Evolutionary conservation across 1,139 yeast genomes (phyloP), one percentile per base, ranked within the genome.

Genomic region (Taphrina pruni): DNA sequence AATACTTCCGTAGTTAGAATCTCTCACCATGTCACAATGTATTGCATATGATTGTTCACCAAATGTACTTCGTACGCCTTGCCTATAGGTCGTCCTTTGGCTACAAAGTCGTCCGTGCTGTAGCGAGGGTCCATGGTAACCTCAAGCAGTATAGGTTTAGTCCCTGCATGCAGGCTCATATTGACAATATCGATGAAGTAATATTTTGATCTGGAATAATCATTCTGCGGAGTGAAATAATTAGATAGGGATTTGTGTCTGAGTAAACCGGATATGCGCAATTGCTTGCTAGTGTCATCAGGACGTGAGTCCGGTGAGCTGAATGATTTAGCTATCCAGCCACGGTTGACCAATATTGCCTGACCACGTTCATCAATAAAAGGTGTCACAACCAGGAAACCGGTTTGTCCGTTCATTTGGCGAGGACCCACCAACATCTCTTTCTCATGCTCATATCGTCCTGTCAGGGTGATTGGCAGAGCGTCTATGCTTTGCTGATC

Each of bases 401-500:
- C 99, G 70, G 87, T 84, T 73, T 82, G 83, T 8, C 93, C 96
- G 72, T 90, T 87, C 72, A 84, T 83, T 70, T 89, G 82, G 73
- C 97, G 84, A 20, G 99, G 99, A 0, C 98, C 98, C 66, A 95
- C 90, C 74, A 90, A 89, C 82, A 92, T 87, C 77, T 94, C 99
- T 76, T 92, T 88, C 26, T 87, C 86, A 75, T 94, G 95, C 74
- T 90, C 88, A 77, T 89, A 94, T 70, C 81, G 84, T 0, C 99
- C 99, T 68, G 83, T 86, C 17, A 89, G 81, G 41, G 82, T 80
- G 69, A 94, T 93, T 72, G 89, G 89, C 39, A 85, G 87, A 12
- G 82, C 83, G 12, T 88, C 78, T 1, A 75, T 77, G 3, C 80
- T 77, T 71, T 80, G 77, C 21, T 32, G 12, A 11, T 38, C 39